These are phyloP conservation scores for Selenicereus undatus DNA, from an alignment of 148 eudicot genomes.

Conservation along the genomic window DNA sequence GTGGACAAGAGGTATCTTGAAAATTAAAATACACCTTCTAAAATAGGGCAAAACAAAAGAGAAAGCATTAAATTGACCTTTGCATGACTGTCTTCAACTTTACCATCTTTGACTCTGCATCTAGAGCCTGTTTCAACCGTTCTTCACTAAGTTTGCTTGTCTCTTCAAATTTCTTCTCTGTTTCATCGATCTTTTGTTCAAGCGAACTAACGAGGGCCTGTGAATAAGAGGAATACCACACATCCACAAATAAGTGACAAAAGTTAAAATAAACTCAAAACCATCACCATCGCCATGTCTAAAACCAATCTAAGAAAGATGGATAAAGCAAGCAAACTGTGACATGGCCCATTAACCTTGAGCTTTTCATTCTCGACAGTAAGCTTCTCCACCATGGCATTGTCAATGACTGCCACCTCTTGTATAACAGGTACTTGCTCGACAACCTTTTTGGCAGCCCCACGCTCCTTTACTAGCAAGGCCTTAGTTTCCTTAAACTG, in stretches of 20 bases:
- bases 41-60: slow-evolving; percentile 1
- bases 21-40: background rate
- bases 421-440: slow-evolving; percentile 69
- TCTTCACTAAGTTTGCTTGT: slow-evolving; percentile 86
- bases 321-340: background rate
- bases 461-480: slow-evolving; percentile 65
- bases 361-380: slow-evolving; percentile 83
- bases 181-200: slow-evolving; percentile 77
- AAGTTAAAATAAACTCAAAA: background rate
- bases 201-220: slow-evolving; percentile 82
- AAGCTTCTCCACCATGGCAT: slow-evolving; percentile 61
- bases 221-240: slow-evolving; percentile 10
- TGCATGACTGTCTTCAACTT: slow-evolving; percentile 81
- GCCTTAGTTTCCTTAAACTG: slow-evolving; percentile 73
- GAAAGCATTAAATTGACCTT: slow-evolving; percentile 42
- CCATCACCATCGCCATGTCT: background rate
- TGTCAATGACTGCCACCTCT: slow-evolving; percentile 85
- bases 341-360: slow-evolving; percentile 49
- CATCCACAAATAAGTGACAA: background rate
- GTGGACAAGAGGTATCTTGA: background rate
- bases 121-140: slow-evolving; percentile 84
- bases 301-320: background rate
- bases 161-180: slow-evolving; percentile 91
- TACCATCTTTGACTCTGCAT: slow-evolving; percentile 78
- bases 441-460: slow-evolving; percentile 55